Evolutionary conservation across 768 basidiomycete genomes (phyloP), one percentile per base, ranked within the genome.

Genomic region (Lactarius hengduanensis): DNA sequence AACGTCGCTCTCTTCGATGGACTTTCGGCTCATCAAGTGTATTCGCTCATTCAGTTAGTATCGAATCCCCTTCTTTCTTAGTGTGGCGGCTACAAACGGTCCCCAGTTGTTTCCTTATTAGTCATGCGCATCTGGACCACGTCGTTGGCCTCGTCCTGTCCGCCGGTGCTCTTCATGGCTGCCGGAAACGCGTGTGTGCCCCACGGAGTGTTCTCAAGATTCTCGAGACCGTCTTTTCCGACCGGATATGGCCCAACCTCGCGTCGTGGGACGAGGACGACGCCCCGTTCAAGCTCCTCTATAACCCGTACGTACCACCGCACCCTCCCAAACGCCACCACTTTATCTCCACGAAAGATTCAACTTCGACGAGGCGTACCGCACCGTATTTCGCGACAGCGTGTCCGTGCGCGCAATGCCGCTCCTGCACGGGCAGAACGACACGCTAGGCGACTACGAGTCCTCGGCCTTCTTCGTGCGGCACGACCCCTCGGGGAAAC

Each of bases 41-140:
- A 86, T 69, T 85, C 84, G 13, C 82, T 77, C 66, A 78, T 86
- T 36, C 77, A 78, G 82, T 87, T 53, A 68, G 80, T 67, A 30
- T 16, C 47, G 8, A 6, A 16, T 11, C 8, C n/a, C 47, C 15
- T 34, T 11, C 53, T 54, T 22, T 55, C 28, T 54, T 53, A 30
- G 28, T n/a, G 40, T 56, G 8, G 30, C 30, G 8, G 26, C 30
- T 34, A 30, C 47, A 4, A 15, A 22, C 20, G 56, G 9, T 45
- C 22, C 56, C 36, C 73, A 95, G 93, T 68, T 91, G 87, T 70
- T 96, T 91, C 73, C 80, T 96, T 66, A 80, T 97, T 71, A 90
- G 91, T 6, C 95, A 96, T 73, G 89, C 91, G 0, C 96, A 98
- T 76, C 78, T 98, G 32, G 96, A 98, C 77, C 96, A 98, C 75